phyloP scores from a whole-genome alignment of 768 basidiomycete species.

The Cytidiella melzeri region DNA sequence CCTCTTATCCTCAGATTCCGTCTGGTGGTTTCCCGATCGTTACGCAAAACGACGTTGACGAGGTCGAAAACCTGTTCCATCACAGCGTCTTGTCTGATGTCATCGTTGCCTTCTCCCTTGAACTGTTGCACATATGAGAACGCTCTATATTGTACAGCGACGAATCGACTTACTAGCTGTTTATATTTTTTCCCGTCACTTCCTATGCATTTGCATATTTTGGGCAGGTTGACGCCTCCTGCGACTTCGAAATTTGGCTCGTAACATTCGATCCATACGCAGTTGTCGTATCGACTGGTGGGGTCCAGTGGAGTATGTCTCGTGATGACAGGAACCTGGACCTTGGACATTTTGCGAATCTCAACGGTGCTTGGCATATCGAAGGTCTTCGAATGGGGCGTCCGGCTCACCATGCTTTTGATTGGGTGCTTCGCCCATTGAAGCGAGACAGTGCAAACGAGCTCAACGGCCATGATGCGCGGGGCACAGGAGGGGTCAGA shows the following conservation, averaged over 20 bases:
- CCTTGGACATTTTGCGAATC: conserved; percentile 43
- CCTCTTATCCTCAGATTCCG: conserved; percentile 71
- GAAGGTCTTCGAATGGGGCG: conserved; percentile 20
- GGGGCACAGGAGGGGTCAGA: conserved; percentile 31
- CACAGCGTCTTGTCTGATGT: conserved; percentile 93
- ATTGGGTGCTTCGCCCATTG: conserved; percentile 67
- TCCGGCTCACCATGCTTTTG: conserved; percentile 22
- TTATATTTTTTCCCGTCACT: conserved; percentile 59
- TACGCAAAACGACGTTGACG: conserved; percentile 69
- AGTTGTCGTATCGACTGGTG: conserved; percentile 58
- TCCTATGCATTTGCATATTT: conserved; percentile 68
- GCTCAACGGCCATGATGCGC: conserved; percentile 49
- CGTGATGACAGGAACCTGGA: conserved; percentile 84
- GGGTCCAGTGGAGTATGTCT: conserved; percentile 61
- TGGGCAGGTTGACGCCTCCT: conserved; percentile 81
- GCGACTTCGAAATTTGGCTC: conserved; percentile 50
- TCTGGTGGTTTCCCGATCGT: conserved; percentile 69
- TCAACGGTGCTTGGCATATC: conserved; percentile 39
- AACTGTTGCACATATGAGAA: conserved; percentile 38
- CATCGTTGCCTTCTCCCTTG: conserved; percentile 88
- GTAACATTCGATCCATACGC: conserved; percentile 67
- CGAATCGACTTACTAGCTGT: conserved; percentile 64
- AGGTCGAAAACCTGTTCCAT: conserved; percentile 98
- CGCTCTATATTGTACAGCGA: not conserved
- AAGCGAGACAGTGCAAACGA: conserved; percentile 57